A percentile compares a stretch with the other conserved stretches of the same genome.
Conservation (phyloP, 495 filamentous ascomycete species). For the Lineolata rhizophorae region DNA sequence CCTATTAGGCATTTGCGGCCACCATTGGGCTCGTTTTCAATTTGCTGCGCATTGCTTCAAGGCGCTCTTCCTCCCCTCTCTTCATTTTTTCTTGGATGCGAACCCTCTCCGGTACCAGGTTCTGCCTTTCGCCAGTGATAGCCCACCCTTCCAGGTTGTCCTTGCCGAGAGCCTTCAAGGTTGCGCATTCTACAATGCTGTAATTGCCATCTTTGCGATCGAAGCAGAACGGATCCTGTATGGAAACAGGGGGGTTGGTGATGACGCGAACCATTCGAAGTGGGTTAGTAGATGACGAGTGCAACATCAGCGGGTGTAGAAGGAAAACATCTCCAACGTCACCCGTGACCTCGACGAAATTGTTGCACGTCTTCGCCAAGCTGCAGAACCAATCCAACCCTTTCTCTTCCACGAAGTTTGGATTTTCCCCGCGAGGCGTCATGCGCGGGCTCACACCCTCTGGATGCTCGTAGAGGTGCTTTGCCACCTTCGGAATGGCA, state of each 20-base stretch:
- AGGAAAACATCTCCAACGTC: conserved; percentile 43
- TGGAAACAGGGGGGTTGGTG: conserved; percentile 45
- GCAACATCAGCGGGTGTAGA: conserved; percentile 53
- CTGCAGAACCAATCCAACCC: conserved; percentile 30
- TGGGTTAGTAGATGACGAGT: conserved; percentile 39
- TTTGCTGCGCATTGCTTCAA: too few species aligned
- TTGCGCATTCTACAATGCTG: conserved; percentile 47
- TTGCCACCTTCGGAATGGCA: conserved; percentile 33
- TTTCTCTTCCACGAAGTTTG: conserved; percentile 21
- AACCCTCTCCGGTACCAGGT: conserved; percentile 24
- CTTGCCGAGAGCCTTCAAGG: conserved; percentile 34
- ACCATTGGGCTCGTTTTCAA: too few species aligned
- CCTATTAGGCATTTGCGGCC: too few species aligned
- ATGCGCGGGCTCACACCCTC: conserved; percentile 48
- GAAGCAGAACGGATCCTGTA: conserved; percentile 42
- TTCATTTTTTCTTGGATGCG: conserved; percentile 28
- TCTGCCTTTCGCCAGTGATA: conserved; percentile 30
- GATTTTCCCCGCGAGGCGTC: conserved; percentile 27
- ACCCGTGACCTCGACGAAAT: conserved; percentile 45
- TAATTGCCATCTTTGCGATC: conserved; percentile 30
- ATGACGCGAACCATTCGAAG: conserved; percentile 38
- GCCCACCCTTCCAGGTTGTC: conserved; percentile 38
- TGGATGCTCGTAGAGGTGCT: conserved; percentile 39
- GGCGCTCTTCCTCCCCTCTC: conserved; percentile 15
- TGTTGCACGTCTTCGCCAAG: conserved; percentile 21